phyloP scores from a whole-genome alignment of 2,329 filamentous ascomycete species.

The Exophiala viscosa region DNA sequence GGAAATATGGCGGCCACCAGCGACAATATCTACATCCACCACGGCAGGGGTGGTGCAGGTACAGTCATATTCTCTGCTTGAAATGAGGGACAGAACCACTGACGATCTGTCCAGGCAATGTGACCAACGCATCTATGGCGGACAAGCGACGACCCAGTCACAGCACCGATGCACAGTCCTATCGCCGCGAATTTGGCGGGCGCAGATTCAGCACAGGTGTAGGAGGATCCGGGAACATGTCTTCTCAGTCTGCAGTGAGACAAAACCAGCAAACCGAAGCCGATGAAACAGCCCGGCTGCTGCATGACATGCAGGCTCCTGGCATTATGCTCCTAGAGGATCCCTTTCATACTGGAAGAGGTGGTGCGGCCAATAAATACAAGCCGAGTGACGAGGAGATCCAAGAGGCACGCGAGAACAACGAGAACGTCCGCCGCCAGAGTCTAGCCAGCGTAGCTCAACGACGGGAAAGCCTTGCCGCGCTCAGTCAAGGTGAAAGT shows the following conservation, averaged over 20 bases:
- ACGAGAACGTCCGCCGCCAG: conserved; percentile 21
- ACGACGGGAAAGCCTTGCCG: conserved; percentile 6
- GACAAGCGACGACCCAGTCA: background rate
- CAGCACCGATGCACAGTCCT: background rate
- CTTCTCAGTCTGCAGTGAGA: conserved; percentile 4
- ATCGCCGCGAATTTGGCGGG: background rate
- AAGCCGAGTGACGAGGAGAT: conserved; percentile 29
- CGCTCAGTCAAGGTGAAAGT: background rate
- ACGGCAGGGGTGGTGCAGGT: conserved; percentile 15
- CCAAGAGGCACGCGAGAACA: conserved; percentile 31
- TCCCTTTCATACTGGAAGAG: conserved; percentile 41
- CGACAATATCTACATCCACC: conserved; percentile 1
- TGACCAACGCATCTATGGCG: conserved; percentile 54
- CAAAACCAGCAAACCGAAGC: conserved; percentile 50
- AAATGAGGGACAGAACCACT: background rate
- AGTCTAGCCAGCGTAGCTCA: conserved; percentile 6
- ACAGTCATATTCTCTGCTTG: background rate
- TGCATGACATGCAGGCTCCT: conserved; percentile 72
- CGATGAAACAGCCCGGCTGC: conserved; percentile 64
- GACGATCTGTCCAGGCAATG: conserved; percentile 59
- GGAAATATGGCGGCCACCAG: background rate
- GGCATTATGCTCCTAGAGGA: conserved; percentile 33
- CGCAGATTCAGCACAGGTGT: conserved; percentile 18
- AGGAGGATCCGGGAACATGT: conserved; percentile 15
- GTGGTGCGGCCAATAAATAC: conserved; percentile 30